These are phyloP conservation scores for Calonectria honghensis DNA, from an alignment of 2,329 filamentous ascomycete genomes.

Conservation along the genomic window DNA sequence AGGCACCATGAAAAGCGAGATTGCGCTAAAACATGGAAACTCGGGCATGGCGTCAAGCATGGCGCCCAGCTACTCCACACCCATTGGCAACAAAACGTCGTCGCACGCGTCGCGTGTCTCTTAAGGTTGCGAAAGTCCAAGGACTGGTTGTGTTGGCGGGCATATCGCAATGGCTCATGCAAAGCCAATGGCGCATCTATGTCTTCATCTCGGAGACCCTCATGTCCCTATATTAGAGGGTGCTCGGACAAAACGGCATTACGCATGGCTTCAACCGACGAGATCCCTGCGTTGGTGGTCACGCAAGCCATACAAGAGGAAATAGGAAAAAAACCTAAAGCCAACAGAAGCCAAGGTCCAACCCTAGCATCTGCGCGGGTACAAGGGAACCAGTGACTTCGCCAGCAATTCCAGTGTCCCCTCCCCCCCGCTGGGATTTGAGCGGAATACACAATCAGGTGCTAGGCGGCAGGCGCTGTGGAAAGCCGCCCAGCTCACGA, in stretches of 20 bases:
- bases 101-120: slow-evolving; percentile 9
- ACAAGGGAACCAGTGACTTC: slow-evolving; percentile 17
- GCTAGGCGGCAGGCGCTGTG: slow-evolving; percentile 31
- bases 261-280: not conserved
- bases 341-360: slow-evolving; percentile 5
- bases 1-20: slow-evolving; percentile 36
- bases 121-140: not conserved
- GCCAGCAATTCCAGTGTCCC: slow-evolving; percentile 24
- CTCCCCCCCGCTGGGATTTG: slow-evolving; percentile 1
- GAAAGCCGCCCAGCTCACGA: slow-evolving; percentile 32
- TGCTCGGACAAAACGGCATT: not conserved
- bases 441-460: slow-evolving; percentile 26
- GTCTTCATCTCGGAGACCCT: not conserved
- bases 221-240: not conserved
- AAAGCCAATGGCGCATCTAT: slow-evolving; percentile 2
- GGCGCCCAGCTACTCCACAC: slow-evolving; percentile 43
- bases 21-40: slow-evolving; percentile 50
- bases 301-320: not conserved
- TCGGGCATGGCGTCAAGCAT: slow-evolving; percentile 44
- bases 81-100: slow-evolving; percentile 34
- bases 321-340: not conserved
- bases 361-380: slow-evolving; percentile 7
- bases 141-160: not conserved
- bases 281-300: not conserved
- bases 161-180: not conserved